Evolutionary conservation across 2,329 filamentous ascomycete genomes (phyloP).

Genomic region (Phaeosphaeria sp.): DNA sequence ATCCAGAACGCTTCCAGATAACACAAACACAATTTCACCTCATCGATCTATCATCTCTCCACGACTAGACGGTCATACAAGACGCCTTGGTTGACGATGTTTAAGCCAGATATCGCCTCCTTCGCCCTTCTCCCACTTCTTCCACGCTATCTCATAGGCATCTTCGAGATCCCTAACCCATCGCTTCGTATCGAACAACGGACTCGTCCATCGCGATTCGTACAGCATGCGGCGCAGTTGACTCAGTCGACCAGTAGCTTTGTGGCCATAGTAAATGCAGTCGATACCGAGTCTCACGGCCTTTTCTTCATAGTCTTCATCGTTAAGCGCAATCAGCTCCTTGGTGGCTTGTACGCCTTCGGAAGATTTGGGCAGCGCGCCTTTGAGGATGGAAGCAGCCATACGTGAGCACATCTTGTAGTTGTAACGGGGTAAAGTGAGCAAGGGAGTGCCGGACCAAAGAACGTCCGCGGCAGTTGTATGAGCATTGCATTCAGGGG

Average conservation of each 20-base stretch:
- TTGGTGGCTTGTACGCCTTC: conserved; percentile 71
- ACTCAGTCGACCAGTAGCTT: conserved; percentile 68
- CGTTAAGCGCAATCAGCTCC: conserved; percentile 79
- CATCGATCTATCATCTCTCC: neutral
- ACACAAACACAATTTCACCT: neutral
- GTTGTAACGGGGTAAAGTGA: conserved; percentile 88
- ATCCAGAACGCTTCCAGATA: neutral
- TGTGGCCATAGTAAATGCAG: conserved; percentile 41
- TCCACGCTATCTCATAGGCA: conserved; percentile 89
- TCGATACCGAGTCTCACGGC: conserved; percentile 43
- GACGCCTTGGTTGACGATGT: conserved; percentile 8
- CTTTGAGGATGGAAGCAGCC: conserved; percentile 91
- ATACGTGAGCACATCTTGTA: conserved; percentile 99
- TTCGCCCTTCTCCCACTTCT: conserved; percentile 81
- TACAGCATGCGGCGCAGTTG: conserved; percentile 84
- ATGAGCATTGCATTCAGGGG: conserved; percentile 96
- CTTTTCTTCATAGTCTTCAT: conserved; percentile 82
- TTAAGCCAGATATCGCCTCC: conserved; percentile 90
- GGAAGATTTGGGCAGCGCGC: conserved; percentile 76
- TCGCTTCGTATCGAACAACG: conserved; percentile 86
- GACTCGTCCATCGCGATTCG: conserved; percentile 82
- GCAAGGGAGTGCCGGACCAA: conserved; percentile 92
- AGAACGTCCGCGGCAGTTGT: conserved; percentile 96
- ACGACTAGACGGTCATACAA: neutral
- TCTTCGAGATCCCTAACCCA: conserved; percentile 91